A percentile compares a stretch with the other conserved stretches of the same genome.
phyloP scores from a whole-genome alignment of 768 basidiomycete species.

The Lentinula boryana region DNA sequence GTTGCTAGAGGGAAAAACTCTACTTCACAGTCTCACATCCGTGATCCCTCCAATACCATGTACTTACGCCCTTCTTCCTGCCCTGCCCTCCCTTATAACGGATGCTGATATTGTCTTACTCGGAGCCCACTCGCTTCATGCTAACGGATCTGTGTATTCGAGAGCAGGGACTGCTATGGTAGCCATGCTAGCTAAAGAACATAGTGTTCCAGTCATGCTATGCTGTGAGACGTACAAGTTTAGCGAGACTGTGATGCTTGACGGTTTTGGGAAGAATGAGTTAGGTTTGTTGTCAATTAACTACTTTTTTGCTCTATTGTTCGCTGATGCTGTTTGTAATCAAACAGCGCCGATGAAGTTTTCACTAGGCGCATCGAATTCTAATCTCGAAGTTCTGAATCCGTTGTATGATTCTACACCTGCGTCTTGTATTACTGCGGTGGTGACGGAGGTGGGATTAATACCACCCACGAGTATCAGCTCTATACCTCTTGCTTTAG shows the following conservation, averaged over 20 bases:
- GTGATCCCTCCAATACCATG: constrained; percentile 64
- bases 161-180: constrained; percentile 94
- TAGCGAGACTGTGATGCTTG: constrained; percentile 85
- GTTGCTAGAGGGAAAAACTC: constrained; percentile 83
- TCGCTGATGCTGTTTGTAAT: background rate
- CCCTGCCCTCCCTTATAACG: constrained; percentile 72
- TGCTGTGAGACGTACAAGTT: constrained; percentile 99
- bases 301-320: background rate
- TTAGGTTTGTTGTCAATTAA: constrained; percentile 50
- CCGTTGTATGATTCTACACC: constrained; percentile 95
- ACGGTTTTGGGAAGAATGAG: constrained; percentile 95
- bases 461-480: constrained; percentile 91
- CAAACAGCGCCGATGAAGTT: constrained; percentile 30
- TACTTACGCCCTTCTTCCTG: constrained; percentile 88
- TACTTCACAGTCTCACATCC: constrained; percentile 64
- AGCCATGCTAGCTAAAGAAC: constrained; percentile 90
- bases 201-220: constrained; percentile 89
- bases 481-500: constrained; percentile 72
- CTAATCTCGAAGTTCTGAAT: constrained; percentile 72
- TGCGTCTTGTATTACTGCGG: constrained; percentile 86
- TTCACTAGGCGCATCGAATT: constrained; percentile 27
- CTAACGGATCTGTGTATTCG: constrained; percentile 91
- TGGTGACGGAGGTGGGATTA: constrained; percentile 95
- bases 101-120: constrained; percentile 82
- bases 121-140: constrained; percentile 91